Percentiles rank a stretch among this genome's conserved stretches.
phyloP scores from a whole-genome alignment of 2,329 filamentous ascomycete species.

The Claviceps sp. region DNA sequence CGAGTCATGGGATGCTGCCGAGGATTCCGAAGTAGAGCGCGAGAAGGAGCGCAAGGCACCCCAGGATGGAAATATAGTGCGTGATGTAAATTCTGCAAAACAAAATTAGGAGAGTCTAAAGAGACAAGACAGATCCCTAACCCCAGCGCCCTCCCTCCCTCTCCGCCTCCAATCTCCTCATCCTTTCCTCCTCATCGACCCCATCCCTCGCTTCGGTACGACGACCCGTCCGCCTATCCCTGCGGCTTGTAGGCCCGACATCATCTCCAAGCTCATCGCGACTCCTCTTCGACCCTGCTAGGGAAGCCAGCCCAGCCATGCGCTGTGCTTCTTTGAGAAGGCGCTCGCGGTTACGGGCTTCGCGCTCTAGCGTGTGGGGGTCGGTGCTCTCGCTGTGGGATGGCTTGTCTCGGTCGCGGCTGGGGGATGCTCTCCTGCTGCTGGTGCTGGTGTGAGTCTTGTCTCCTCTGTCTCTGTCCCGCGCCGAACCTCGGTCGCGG shows the following conservation, averaged over 20 bases:
- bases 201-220: slow-evolving; percentile 33
- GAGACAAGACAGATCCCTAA: slow-evolving; percentile 9
- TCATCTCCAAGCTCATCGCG: slow-evolving; percentile 31
- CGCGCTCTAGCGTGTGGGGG: slow-evolving; percentile 57
- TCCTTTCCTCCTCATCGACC: slow-evolving; percentile 39
- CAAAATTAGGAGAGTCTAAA: no score
- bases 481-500: slow-evolving; percentile 10
- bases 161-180: slow-evolving; percentile 44
- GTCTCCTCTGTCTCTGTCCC: slow-evolving; percentile 16
- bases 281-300: slow-evolving; percentile 35
- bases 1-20: slow-evolving; percentile 92
- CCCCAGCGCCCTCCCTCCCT: slow-evolving; percentile 40
- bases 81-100: no score
- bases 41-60: slow-evolving; percentile 75
- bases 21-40: slow-evolving; percentile 92
- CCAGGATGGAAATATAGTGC: no score
- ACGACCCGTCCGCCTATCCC: slow-evolving; percentile 28
- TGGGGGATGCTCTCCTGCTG: slow-evolving; percentile 23
- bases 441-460: slow-evolving; percentile 20
- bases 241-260: slow-evolving; percentile 21
- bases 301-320: slow-evolving; percentile 38
- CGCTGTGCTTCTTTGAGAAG: slow-evolving; percentile 56
- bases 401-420: slow-evolving; percentile 20
- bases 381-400: slow-evolving; percentile 25
- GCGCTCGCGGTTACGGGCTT: slow-evolving; percentile 51